Base-by-base conservation (phyloP, 352 stramenopile species). In the Globisporangium nunn region DNA sequence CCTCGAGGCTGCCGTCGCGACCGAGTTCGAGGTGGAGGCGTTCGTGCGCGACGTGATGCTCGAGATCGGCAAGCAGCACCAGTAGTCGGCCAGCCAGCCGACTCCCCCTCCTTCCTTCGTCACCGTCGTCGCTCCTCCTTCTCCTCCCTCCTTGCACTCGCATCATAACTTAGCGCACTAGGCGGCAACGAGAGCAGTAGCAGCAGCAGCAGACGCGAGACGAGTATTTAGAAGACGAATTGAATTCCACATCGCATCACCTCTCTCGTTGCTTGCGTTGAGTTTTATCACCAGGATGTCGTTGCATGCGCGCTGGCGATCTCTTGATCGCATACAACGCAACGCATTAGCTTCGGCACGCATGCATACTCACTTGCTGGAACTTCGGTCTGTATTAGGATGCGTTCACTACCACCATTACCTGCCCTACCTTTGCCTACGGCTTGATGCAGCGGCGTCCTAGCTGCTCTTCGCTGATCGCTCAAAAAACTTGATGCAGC, bases 401-500 rank as follows among this genome's bases (percentile, higher is more conserved):
- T 37, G 10, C 33, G 6, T 37, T 37, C 33, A 11, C 33, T 8
- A 8, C 33, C 33, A 11, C 33, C 33, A 37, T 8, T 8, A 37
- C 33, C 33, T 37, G 33, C 33, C 33, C 23, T 23, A 23, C 23
- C 23, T 23, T 23, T 23, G 23, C 23, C 23, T 23, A 23, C 23
- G 23, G 23, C 23, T 23, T 23, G 23, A 23, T 23, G 35, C 35
- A 15, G 8, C 35, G 35, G 10, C 7, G 7, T 37, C 14, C 23
- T 45, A 31, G 33, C 46, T 50, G 6, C 52, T 46, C 63, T 81
- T 85, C 14, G 52, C 54, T 37, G 72, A 69, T 33, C 75, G 63
- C 51, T 87, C 78, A 56, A 88, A 87, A 62, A 86, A 87, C 64
- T 88, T 88, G 58, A 93, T 93, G 70, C 78, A 88, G 35, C 82